phyloP scores from a whole-genome alignment of 1,139 yeast genomes.

The Pichia inconspicua region DNA sequence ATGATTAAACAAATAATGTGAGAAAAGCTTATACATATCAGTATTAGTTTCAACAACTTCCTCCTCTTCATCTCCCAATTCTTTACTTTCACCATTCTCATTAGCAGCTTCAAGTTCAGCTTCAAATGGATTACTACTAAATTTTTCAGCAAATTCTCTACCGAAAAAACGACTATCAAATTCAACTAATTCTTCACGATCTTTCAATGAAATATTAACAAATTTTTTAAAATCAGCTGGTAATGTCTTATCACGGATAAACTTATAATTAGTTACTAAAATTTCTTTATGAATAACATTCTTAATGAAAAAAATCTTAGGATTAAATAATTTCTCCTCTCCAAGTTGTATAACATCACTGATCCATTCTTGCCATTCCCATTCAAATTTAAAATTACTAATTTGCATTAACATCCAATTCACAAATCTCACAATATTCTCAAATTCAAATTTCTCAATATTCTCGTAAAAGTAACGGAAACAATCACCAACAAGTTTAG shows the following conservation, averaged over 20 bases:
- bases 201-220: constrained; percentile 44
- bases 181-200: constrained; percentile 20
- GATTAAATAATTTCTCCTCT: constrained; percentile 47
- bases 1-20: constrained; percentile 28
- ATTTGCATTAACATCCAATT: constrained; percentile 95
- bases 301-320: constrained; percentile 64
- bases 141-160: constrained; percentile 16
- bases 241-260: constrained; percentile 60
- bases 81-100: not conserved
- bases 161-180: constrained; percentile 28
- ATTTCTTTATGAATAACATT: constrained; percentile 80
- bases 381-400: constrained; percentile 87
- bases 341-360: constrained; percentile 38
- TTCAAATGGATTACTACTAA: constrained; percentile 14
- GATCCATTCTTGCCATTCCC: constrained; percentile 99
- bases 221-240: constrained; percentile 65
- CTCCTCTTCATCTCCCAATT: constrained; percentile 1
- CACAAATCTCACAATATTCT: constrained; percentile 61
- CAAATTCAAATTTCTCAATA: constrained; percentile 64
- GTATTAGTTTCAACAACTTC: constrained; percentile 14
- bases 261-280: constrained; percentile 61
- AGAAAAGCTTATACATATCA: constrained; percentile 15
- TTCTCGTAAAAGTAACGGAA: constrained; percentile 74
- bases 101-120: constrained; percentile 17
- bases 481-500: constrained; percentile 93